Conservation (phyloP, 768 basidiomycete species). For the Mycena venus region DNA sequence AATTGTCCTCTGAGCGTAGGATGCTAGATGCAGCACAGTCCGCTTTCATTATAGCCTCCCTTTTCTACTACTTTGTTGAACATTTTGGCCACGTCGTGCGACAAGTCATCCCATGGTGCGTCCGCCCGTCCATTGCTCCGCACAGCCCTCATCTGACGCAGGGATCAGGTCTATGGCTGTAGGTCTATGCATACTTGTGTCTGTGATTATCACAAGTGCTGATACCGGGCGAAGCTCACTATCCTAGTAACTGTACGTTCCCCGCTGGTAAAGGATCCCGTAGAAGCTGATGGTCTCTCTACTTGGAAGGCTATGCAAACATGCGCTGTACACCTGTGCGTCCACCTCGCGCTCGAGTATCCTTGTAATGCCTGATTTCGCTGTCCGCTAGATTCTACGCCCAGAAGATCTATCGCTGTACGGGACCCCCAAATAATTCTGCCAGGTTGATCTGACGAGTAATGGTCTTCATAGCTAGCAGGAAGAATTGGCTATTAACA, state of each 20-base stretch:
- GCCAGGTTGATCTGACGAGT: constrained; percentile 27
- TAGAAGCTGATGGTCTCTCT: not conserved
- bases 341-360: not conserved
- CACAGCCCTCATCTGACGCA: not conserved
- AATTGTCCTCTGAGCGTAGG: constrained; percentile 14
- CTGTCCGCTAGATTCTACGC: not conserved
- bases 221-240: constrained; percentile 10
- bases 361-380: not conserved
- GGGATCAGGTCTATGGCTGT: constrained; percentile 26
- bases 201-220: not conserved
- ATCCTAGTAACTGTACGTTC: constrained; percentile 25
- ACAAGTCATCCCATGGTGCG: constrained; percentile 39
- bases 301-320: constrained; percentile 40
- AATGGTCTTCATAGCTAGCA: constrained; percentile 37
- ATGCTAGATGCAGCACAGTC: constrained; percentile 37
- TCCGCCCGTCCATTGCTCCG: not conserved
- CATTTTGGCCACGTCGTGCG: constrained; percentile 30
- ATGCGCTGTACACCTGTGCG: constrained; percentile 41
- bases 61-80: constrained; percentile 38
- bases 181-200: not conserved
- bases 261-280: not conserved
- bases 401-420: constrained; percentile 28
- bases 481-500: constrained; percentile 42
- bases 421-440: not conserved
- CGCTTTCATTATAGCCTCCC: constrained; percentile 35